Conservation (phyloP, 768 basidiomycete species). For the Clitopilus hobsonii region DNA sequence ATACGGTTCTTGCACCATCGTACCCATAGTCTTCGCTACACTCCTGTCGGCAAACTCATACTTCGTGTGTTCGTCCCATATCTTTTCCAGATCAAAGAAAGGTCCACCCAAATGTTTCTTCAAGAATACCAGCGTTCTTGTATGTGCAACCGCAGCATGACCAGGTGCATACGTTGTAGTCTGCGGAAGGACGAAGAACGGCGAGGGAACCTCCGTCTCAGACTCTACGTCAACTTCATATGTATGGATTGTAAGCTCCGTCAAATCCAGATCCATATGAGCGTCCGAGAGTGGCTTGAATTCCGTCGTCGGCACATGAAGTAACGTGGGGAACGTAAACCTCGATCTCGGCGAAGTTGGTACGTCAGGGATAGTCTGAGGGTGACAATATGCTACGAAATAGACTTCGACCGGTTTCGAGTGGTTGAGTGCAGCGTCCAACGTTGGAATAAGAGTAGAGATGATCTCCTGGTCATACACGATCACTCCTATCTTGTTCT, state of each 20-base stretch:
- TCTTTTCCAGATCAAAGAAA: conserved; percentile 50
- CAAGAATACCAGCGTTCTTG: conserved; percentile 40
- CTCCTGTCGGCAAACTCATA: conserved; percentile 50
- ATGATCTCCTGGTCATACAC: not conserved
- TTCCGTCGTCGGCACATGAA: conserved; percentile 27
- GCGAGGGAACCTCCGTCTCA: conserved; percentile 18
- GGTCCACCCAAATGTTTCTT: conserved; percentile 44
- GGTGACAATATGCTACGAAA: not conserved
- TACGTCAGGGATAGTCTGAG: not conserved
- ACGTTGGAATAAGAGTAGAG: not conserved
- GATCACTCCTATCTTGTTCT: conserved; percentile 39
- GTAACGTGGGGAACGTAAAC: conserved; percentile 26
- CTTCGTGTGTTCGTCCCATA: conserved; percentile 56
- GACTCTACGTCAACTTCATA: not conserved
- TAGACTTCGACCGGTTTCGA: not conserved
- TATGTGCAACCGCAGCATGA: conserved; percentile 39
- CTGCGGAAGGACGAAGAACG: conserved; percentile 40
- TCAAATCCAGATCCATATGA: not conserved
- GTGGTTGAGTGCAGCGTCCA: not conserved
- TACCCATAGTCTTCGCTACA: conserved; percentile 51
- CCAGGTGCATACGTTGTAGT: conserved; percentile 33
- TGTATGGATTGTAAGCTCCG: not conserved
- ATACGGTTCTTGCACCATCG: conserved; percentile 56
- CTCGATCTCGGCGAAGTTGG: not conserved
- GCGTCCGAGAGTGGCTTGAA: conserved; percentile 5